These are phyloP conservation scores for Chiua virens DNA, from an alignment of 768 basidiomycete species.

Conservation along the genomic window DNA sequence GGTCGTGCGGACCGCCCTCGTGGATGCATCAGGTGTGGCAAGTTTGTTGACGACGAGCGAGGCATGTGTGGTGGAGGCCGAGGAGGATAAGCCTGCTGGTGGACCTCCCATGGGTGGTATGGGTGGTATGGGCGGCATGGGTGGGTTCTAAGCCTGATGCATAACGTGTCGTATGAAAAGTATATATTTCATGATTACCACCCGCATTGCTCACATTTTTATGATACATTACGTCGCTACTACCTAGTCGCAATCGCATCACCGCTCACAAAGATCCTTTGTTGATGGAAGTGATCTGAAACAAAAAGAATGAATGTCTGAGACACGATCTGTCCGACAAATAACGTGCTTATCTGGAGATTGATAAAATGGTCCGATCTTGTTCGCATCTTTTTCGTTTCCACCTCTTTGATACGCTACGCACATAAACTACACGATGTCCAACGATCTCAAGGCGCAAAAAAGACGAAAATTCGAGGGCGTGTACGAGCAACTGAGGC, in stretches of 20 bases:
- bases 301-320: not conserved
- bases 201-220: constrained; percentile 7
- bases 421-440: not conserved
- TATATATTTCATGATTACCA: constrained; percentile 7
- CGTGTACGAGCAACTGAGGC: constrained; percentile 69
- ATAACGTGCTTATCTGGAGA: not conserved
- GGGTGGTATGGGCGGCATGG: constrained; percentile 43
- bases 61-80: constrained; percentile 87
- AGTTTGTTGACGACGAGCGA: constrained; percentile 92
- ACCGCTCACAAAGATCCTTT: constrained; percentile 26
- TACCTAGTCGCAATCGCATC: constrained; percentile 25
- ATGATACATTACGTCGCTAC: constrained; percentile 13
- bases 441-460: constrained; percentile 38
- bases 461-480: constrained; percentile 65
- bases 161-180: too few species aligned
- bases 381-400: not conserved
- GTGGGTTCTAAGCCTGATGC: constrained; percentile 39
- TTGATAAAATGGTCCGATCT: not conserved
- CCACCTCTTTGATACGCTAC: not conserved
- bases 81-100: constrained; percentile 67
- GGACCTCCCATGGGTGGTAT: constrained; percentile 59
- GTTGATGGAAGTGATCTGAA: too few species aligned
- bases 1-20: constrained; percentile 90
- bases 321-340: constrained; percentile 5
- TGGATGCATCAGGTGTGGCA: constrained; percentile 93